Percentiles rank a stretch among this genome's conserved stretches.
Evolutionary conservation across 163 green algal species (phyloP).

Genomic region (Chloromonas sp.): DNA sequence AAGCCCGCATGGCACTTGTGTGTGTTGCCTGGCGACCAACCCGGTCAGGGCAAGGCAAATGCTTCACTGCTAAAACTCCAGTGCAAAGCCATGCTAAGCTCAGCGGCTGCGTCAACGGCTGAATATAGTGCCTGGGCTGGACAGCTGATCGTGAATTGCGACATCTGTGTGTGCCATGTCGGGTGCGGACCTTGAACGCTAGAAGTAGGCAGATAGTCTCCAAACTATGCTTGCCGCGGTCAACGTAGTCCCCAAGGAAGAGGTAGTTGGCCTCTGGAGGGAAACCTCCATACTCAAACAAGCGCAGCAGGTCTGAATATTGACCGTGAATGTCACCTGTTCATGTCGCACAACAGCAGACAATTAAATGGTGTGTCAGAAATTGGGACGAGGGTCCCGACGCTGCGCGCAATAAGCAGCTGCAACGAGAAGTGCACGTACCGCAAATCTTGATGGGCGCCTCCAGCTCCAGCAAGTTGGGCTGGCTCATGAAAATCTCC

Average conservation of each 20-base stretch:
- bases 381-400: background rate
- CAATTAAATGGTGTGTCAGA: background rate
- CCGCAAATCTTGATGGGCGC: constrained; percentile 98
- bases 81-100: background rate
- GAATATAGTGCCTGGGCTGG: background rate
- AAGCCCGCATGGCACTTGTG: background rate
- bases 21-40: background rate
- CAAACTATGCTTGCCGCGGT: constrained; percentile 97
- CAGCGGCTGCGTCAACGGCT: background rate
- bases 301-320: constrained; percentile 93
- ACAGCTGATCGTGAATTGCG: too few species aligned
- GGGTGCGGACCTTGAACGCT: constrained; percentile 87
- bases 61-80: background rate
- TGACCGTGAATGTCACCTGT: constrained; percentile 98
- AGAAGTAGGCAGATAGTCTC: constrained; percentile 98
- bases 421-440: constrained; percentile 20
- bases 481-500: constrained; percentile 95
- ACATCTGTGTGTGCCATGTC: too few species aligned
- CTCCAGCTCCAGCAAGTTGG: constrained; percentile 95
- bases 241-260: constrained; percentile 99
- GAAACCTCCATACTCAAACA: constrained; percentile 99
- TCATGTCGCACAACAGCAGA: background rate
- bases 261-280: constrained; percentile 99
- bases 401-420: background rate
- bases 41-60: background rate